phyloP scores from a whole-genome alignment of 768 basidiomycete species.

The Collybia nuda region DNA sequence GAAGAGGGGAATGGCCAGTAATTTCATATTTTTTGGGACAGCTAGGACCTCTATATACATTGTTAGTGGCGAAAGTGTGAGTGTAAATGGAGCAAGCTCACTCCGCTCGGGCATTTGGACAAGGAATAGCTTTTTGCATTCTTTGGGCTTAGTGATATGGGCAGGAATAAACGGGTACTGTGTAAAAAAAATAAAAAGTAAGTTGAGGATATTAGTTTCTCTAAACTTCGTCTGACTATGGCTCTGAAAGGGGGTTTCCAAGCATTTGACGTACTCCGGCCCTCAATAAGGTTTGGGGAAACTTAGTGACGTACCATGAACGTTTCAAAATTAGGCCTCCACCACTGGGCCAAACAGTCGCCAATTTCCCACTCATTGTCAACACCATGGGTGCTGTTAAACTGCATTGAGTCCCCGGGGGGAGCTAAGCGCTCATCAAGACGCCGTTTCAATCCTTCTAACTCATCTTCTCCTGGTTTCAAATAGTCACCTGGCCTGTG shows the following conservation, averaged over 20 bases:
- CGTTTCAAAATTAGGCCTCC: conserved; percentile 97
- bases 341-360: conserved; percentile 98
- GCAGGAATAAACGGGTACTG: conserved; percentile 95
- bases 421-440: conserved; percentile 90
- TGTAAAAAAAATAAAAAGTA: neutral
- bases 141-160: conserved; percentile 97
- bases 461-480: conserved; percentile 92
- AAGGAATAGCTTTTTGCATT: conserved; percentile 94
- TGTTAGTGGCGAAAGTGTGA: neutral
- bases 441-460: conserved; percentile 85
- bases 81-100: conserved; percentile 39
- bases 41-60: conserved; percentile 77
- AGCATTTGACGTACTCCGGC: too few species aligned
- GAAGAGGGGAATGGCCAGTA: conserved; percentile 93
- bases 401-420: conserved; percentile 65
- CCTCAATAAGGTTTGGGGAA: too few species aligned
- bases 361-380: conserved; percentile 96
- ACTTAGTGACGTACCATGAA: conserved; percentile 76
- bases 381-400: conserved; percentile 72
- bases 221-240: neutral
- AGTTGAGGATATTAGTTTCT: too few species aligned
- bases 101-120: conserved; percentile 95
- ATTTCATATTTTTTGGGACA: conserved; percentile 98
- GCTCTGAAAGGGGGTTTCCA: neutral
- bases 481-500: conserved; percentile 95